A percentile compares a stretch with the other conserved stretches of the same genome.
Conservation (phyloP, 2,329 filamentous ascomycete genomes). For the Berkeleyomyces rouxiae region DNA sequence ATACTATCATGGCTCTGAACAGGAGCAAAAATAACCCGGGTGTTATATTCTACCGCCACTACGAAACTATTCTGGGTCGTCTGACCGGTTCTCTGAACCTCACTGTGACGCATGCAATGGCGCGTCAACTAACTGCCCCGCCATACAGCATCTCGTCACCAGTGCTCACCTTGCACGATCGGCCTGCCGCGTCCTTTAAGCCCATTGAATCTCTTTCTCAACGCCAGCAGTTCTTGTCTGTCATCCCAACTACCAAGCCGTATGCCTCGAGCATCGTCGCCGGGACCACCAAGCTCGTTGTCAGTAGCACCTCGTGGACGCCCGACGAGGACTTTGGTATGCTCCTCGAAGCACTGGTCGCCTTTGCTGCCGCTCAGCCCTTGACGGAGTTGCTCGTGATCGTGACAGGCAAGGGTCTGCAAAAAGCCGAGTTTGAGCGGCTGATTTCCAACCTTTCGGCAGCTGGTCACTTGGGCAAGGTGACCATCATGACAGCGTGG, state of each 20-base stretch:
- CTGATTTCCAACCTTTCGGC: slow-evolving; percentile 45
- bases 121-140: slow-evolving; percentile 43
- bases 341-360: slow-evolving; percentile 64
- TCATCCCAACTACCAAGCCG: slow-evolving; percentile 45
- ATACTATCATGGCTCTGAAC: slow-evolving; percentile 64
- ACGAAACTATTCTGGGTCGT: slow-evolving; percentile 58
- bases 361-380: slow-evolving; percentile 45
- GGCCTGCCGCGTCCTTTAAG: slow-evolving; percentile 67
- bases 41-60: slow-evolving; percentile 59
- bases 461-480: slow-evolving; percentile 46
- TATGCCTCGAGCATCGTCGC: slow-evolving; percentile 42
- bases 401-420: slow-evolving; percentile 87
- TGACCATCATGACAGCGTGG: slow-evolving; percentile 69
- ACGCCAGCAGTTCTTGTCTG: slow-evolving; percentile 43
- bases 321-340: slow-evolving; percentile 88
- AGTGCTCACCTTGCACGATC: slow-evolving; percentile 65
- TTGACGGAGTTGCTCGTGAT: slow-evolving; percentile 50
- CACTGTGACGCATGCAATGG: slow-evolving; percentile 83
- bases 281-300: slow-evolving; percentile 50
- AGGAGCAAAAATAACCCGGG: slow-evolving; percentile 47
- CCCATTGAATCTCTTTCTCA: slow-evolving; percentile 37
- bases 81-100: slow-evolving; percentile 57
- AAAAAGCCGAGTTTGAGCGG: slow-evolving; percentile 57
- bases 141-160: slow-evolving; percentile 50
- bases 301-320: slow-evolving; percentile 95